These are phyloP conservation scores for Trichoderma asperelloides DNA, from an alignment of 495 filamentous ascomycete genomes.

Conservation along the genomic window DNA sequence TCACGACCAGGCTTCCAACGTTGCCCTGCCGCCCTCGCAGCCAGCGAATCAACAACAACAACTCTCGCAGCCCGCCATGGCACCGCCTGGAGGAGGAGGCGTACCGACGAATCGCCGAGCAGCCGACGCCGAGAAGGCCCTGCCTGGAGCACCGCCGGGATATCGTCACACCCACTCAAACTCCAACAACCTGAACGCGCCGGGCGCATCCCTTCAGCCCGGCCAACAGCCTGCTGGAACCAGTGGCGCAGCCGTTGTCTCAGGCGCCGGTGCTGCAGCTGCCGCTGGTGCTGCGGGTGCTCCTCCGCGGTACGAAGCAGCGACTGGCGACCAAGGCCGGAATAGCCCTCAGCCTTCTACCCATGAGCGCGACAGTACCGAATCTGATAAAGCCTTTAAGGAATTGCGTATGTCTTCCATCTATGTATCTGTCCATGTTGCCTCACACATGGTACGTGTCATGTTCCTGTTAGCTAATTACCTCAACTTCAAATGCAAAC, in stretches of 20 bases:
- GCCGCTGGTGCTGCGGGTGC: background rate
- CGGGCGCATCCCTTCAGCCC: constrained; percentile 30
- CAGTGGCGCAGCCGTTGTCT: background rate
- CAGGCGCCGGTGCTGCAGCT: background rate
- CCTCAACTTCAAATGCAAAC: constrained; percentile 2
- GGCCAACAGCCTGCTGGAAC: constrained; percentile 16
- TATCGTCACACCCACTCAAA: constrained; percentile 36
- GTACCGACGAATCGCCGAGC: constrained; percentile 29
- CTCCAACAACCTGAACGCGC: constrained; percentile 27
- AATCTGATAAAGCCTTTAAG: constrained; percentile 48
- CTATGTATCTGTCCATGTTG: background rate
- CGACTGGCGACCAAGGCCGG: constrained; percentile 41
- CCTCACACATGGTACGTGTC: constrained; percentile 10
- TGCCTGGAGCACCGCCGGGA: constrained; percentile 36
- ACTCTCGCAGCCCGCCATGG: constrained; percentile 32
- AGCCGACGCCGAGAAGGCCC: constrained; percentile 28
- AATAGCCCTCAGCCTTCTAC: constrained; percentile 52
- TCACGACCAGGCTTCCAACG: constrained; percentile 25
- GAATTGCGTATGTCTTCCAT: constrained; percentile 51
- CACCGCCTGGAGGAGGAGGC: constrained; percentile 33
- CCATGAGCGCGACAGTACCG: constrained; percentile 41
- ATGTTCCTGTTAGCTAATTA: constrained; percentile 11
- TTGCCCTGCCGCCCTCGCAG: constrained; percentile 19
- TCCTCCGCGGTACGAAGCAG: constrained; percentile 26
- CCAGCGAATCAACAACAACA: constrained; percentile 22